Evolutionary conservation across 192 early-diverging fungal genomes (phyloP).

Genomic region (Thamnidium elegans): DNA sequence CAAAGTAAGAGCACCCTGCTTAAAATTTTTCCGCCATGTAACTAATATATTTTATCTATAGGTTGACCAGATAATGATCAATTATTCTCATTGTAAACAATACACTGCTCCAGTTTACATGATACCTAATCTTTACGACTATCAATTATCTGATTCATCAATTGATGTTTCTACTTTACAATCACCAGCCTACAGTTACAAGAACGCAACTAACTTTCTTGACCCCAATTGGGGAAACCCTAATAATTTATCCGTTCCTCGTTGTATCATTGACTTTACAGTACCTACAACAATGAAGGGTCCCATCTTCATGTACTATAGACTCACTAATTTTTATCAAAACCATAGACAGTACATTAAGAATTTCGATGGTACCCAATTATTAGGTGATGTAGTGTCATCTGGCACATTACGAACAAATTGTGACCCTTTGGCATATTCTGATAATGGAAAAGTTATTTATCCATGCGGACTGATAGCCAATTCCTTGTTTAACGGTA

Average conservation of each 20-base stretch:
- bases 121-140: conserved; percentile 31
- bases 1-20: too few species aligned
- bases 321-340: conserved; percentile 94
- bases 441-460: conserved; percentile 41
- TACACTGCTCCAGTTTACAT: conserved; percentile 22
- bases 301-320: conserved; percentile 90
- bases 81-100: conserved; percentile 41
- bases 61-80: conserved; percentile 45
- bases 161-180: background rate
- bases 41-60: too few species aligned
- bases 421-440: conserved; percentile 36
- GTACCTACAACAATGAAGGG: conserved; percentile 62
- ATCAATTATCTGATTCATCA: conserved; percentile 1
- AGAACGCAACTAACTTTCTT: conserved; percentile 18
- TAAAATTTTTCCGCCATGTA: too few species aligned
- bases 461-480: conserved; percentile 94
- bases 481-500: conserved; percentile 86
- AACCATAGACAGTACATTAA: conserved; percentile 90
- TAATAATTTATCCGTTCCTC: conserved; percentile 24
- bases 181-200: conserved; percentile 23
- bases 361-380: conserved; percentile 71
- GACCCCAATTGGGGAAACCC: conserved; percentile 12
- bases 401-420: conserved; percentile 29
- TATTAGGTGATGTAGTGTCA: conserved; percentile 54
- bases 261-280: conserved; percentile 68